These are phyloP conservation scores for Cadophora sp. DNA, from an alignment of 2,329 filamentous ascomycete species.

Conservation along the genomic window DNA sequence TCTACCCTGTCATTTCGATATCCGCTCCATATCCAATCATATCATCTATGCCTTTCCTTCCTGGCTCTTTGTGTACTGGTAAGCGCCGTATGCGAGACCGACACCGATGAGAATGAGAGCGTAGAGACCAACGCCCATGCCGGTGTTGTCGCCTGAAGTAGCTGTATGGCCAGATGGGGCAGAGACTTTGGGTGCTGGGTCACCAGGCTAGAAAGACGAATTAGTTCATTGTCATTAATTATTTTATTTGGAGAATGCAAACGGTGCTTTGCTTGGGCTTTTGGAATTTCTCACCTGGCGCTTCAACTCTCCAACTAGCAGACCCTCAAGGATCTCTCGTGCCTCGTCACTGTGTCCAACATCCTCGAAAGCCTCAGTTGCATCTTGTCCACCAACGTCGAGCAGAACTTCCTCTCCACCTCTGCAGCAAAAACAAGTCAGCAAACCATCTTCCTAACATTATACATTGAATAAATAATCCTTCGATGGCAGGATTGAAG, in stretches of 20 bases:
- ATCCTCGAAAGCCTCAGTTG: constrained; percentile 98
- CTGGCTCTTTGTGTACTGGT: constrained; percentile 76
- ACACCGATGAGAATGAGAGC: constrained; percentile 80
- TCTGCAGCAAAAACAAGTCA: constrained; percentile 56
- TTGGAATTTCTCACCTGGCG: constrained; percentile 66
- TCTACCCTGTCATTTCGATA: constrained; percentile 5
- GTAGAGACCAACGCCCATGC: constrained; percentile 81
- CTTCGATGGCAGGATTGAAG: neutral
- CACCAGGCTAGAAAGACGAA: constrained; percentile 66
- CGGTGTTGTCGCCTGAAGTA: constrained; percentile 50
- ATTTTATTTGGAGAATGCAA: neutral
- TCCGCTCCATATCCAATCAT: constrained; percentile 7
- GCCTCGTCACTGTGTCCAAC: constrained; percentile 99
- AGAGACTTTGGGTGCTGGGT: constrained; percentile 74
- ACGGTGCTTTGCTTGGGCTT: neutral
- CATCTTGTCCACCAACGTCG: constrained; percentile 94
- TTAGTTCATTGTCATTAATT: neutral
- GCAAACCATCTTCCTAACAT: constrained; percentile 5
- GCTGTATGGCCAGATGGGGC: constrained; percentile 56
- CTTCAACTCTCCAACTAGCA: constrained; percentile 81
- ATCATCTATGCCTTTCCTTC: constrained; percentile 37
- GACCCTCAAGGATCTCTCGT: constrained; percentile 84
- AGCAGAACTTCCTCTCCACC: constrained; percentile 98
- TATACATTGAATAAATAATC: neutral
- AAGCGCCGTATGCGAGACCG: constrained; percentile 77